Evolutionary conservation across 2,329 filamentous ascomycete genomes (phyloP).

Genomic region (Aurifilum marmelostoma): DNA sequence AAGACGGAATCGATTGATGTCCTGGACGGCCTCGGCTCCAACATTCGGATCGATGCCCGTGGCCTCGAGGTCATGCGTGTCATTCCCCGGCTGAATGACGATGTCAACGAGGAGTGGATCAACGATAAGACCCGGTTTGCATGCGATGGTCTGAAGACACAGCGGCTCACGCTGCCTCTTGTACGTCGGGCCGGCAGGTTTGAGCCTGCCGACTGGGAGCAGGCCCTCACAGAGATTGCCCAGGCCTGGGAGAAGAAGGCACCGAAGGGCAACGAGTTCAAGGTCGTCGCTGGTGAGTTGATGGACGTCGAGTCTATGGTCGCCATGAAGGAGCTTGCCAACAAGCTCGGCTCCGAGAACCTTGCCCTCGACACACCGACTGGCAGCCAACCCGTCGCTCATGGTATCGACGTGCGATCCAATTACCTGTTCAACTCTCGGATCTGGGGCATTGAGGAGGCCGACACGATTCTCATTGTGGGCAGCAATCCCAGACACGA

Average conservation of each 20-base stretch:
- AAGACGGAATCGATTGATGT: constrained; percentile 96
- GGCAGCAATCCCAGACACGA: constrained; percentile 96
- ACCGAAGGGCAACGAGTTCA: constrained; percentile 92
- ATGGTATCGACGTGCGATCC: constrained; percentile 89
- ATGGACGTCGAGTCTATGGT: constrained; percentile 92
- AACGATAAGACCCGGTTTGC: constrained; percentile 98
- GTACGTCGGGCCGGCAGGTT: constrained; percentile 90
- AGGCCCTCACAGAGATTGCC: constrained; percentile 85
- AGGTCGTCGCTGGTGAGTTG: constrained; percentile 88
- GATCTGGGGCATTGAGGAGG: constrained; percentile 91
- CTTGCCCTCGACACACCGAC: constrained; percentile 87
- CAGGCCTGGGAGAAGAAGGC: constrained; percentile 78
- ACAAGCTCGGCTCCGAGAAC: constrained; percentile 96
- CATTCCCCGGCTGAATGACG: constrained; percentile 90
- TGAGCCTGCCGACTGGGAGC: constrained; percentile 91
- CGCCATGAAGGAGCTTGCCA: constrained; percentile 95
- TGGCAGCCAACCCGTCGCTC: constrained; percentile 81
- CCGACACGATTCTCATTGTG: constrained; percentile 87
- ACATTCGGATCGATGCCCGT: constrained; percentile 90
- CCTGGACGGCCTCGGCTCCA: constrained; percentile 87
- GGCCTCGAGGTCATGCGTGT: constrained; percentile 97
- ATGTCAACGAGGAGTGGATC: constrained; percentile 99
- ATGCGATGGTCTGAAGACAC: constrained; percentile 94
- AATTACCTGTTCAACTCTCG: constrained; percentile 98
- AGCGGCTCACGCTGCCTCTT: constrained; percentile 89